phyloP scores from a whole-genome alignment of 768 basidiomycete species.

The Symmetrospora coprosmae region DNA sequence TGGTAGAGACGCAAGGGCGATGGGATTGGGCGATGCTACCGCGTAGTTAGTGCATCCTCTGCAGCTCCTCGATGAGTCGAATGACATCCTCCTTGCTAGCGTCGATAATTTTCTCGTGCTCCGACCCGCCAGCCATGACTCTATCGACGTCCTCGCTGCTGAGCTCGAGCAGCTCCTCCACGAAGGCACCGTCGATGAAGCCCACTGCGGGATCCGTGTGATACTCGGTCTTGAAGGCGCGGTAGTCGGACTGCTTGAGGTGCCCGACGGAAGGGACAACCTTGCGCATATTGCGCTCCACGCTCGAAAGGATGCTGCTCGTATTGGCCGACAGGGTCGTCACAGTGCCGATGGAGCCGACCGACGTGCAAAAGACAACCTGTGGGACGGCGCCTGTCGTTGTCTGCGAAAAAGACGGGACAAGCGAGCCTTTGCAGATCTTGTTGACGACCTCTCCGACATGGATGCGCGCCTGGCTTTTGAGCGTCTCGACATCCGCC shows the following conservation, averaged over 20 bases:
- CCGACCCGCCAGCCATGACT: slow-evolving; percentile 9
- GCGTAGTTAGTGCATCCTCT: slow-evolving; percentile 4
- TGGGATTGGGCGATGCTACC: too few relatives aligned
- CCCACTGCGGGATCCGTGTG: slow-evolving; percentile 48
- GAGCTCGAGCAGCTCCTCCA: slow-evolving; percentile 51
- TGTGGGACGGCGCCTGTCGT: slow-evolving; percentile 43
- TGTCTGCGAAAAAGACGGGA: slow-evolving; percentile 40
- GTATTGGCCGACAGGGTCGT: slow-evolving; percentile 46
- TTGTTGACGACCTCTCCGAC: slow-evolving; percentile 64
- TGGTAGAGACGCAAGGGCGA: too few relatives aligned
- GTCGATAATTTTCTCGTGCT: neutral
- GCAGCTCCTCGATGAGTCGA: slow-evolving; percentile 15
- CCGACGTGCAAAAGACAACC: slow-evolving; percentile 60
- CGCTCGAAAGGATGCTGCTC: slow-evolving; percentile 49
- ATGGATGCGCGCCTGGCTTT: slow-evolving; percentile 56
- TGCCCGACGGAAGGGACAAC: slow-evolving; percentile 47
- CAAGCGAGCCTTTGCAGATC: slow-evolving; percentile 50
- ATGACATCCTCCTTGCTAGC: neutral
- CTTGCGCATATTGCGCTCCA: slow-evolving; percentile 61
- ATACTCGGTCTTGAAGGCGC: slow-evolving; percentile 44
- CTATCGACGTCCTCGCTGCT: neutral
- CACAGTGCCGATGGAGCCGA: slow-evolving; percentile 64
- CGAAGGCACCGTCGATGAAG: slow-evolving; percentile 76
- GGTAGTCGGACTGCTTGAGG: slow-evolving; percentile 50
- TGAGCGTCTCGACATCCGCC: slow-evolving; percentile 53